Evolutionary conservation across 2,329 filamentous ascomycete genomes (phyloP).

Genomic region (Cladosporium austrohemisphaericum): DNA sequence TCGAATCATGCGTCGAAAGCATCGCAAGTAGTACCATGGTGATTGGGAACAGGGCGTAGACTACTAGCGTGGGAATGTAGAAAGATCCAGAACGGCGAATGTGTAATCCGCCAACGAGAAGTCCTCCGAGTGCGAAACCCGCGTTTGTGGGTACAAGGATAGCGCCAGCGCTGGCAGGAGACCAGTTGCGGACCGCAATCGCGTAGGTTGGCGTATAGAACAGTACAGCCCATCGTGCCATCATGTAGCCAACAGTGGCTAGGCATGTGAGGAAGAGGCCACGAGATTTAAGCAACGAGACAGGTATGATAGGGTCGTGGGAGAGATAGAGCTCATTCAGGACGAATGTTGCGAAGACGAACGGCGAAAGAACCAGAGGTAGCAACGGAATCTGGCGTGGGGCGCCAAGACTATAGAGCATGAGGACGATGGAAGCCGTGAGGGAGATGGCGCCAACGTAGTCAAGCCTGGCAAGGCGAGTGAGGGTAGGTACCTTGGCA

Average conservation of each 20-base stretch:
- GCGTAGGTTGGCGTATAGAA: conserved; percentile 80
- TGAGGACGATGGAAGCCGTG: conserved; percentile 61
- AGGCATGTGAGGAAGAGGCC: conserved; percentile 70
- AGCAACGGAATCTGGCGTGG: conserved; percentile 56
- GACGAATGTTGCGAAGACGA: conserved; percentile 56
- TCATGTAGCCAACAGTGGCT: conserved; percentile 73
- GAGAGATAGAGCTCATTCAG: conserved; percentile 62
- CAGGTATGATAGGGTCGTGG: conserved; percentile 69
- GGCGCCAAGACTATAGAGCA: conserved; percentile 67
- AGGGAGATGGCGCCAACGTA: conserved; percentile 69
- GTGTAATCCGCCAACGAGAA: conserved; percentile 71
- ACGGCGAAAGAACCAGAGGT: conserved; percentile 58
- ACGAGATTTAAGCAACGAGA: conserved; percentile 64
- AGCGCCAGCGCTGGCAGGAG: conserved; percentile 66
- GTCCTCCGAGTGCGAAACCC: conserved; percentile 71
- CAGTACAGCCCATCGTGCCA: conserved; percentile 72
- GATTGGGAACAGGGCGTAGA: conserved; percentile 59
- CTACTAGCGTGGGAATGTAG: conserved; percentile 51
- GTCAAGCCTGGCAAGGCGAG: conserved; percentile 62
- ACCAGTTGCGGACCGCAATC: conserved; percentile 68
- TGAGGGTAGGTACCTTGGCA: conserved; percentile 43
- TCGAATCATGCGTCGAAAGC: conserved; percentile 52
- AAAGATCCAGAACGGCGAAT: conserved; percentile 70
- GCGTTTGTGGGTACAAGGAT: conserved; percentile 78
- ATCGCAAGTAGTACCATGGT: conserved; percentile 56